Percentiles rank a stretch among this genome's conserved stretches.
Conservation (phyloP, 1,139 yeast genomes). For the Debaryomyces psychrophilus region DNA sequence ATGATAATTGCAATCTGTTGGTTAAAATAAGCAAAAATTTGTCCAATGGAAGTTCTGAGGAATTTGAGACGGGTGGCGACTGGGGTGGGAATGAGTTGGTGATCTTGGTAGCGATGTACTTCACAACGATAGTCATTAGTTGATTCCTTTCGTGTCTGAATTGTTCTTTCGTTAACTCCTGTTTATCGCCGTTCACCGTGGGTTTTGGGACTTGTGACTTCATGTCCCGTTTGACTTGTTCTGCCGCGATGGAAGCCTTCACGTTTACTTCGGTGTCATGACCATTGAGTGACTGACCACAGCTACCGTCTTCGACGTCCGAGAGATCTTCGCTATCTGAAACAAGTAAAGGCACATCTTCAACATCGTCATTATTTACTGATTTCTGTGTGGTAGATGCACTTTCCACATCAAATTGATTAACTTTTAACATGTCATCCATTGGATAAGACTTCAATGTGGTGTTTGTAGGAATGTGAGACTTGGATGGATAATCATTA, state of each 20-base stretch:
- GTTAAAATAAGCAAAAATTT: constrained; percentile 44
- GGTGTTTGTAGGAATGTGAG: constrained; percentile 10
- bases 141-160: constrained; percentile 29
- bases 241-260: constrained; percentile 13
- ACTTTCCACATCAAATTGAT: constrained; percentile 4
- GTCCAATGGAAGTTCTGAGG: constrained; percentile 45
- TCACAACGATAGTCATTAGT: constrained; percentile 49
- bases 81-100: constrained; percentile 51
- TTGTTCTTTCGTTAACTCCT: constrained; percentile 13
- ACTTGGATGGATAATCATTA: constrained; percentile 11
- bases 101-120: constrained; percentile 49
- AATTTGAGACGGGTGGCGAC: constrained; percentile 30
- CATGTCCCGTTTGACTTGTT: constrained; percentile 13
- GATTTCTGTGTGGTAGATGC: constrained; percentile 4
- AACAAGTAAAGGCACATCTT: constrained; percentile 33
- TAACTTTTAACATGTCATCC: constrained; percentile 8
- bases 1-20: constrained; percentile 40
- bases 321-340: constrained; percentile 35
- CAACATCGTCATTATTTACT: constrained; percentile 16
- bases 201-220: constrained; percentile 5
- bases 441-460: constrained; percentile 6
- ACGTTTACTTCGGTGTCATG: constrained; percentile 9
- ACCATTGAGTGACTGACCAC: constrained; percentile 9
- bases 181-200: not conserved
- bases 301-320: constrained; percentile 26